Conservation (phyloP, 345 rosid genomes). For the thale cress (Arabidopsis thaliana) region TAIR10.1 NC_003071.7:13471001-13471500, state of each 20-base stretch:
- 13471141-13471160: conserved; percentile 1
- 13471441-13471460: conserved; percentile 26
- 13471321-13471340: conserved; percentile 41
- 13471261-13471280: conserved; percentile 94
- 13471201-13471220: conserved; percentile 85
- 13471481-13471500: conserved; percentile 14
- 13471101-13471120: neutral
- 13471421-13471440: conserved; percentile 19
- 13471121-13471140: neutral
- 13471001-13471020: conserved; percentile 93
- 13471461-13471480: conserved; percentile 34
- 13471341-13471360: conserved; percentile 14
- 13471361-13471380: conserved; percentile 23
- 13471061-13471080: conserved; percentile 58
- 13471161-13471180: conserved; percentile 46
- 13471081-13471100: conserved; percentile 1
- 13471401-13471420: conserved; percentile 41
- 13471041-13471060: conserved; percentile 86
- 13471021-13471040: conserved; percentile 97
- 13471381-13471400: conserved; percentile 22
- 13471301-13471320: conserved; percentile 83
- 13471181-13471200: conserved; percentile 74
- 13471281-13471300: conserved; percentile 90
- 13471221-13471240: conserved; percentile 78
- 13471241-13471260: conserved; percentile 88